Conservation (phyloP, 257 asterid species). For the Ilex asprella region DNA sequence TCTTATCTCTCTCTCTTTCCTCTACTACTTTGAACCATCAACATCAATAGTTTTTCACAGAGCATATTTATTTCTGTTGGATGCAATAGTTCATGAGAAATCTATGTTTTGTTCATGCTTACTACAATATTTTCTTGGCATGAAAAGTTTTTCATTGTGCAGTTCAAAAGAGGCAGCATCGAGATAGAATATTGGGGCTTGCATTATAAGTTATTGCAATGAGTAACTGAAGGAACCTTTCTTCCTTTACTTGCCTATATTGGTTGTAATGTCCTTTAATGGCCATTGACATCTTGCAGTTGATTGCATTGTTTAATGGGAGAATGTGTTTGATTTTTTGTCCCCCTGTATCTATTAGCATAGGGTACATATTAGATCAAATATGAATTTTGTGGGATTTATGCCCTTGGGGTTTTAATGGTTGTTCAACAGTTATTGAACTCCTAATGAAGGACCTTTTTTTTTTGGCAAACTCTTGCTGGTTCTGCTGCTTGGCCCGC, state of each 20-base stretch:
- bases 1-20: neutral
- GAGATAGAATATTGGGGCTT: conserved; percentile 32
- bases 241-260: conserved; percentile 19
- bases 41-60: neutral
- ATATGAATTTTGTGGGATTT: too few species aligned
- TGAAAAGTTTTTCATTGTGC: conserved; percentile 36
- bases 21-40: neutral
- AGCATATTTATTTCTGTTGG: neutral
- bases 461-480: too few species aligned
- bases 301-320: too few species aligned
- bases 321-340: too few species aligned
- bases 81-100: conserved; percentile 6
- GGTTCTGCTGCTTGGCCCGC: too few species aligned
- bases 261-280: conserved; percentile 1
- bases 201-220: conserved; percentile 28
- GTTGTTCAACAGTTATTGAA: too few species aligned
- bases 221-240: conserved; percentile 29
- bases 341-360: too few species aligned
- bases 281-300: too few species aligned
- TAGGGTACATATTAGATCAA: too few species aligned
- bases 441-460: too few species aligned
- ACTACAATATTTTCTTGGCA: conserved; percentile 20
- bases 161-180: conserved; percentile 32
- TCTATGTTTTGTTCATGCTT: conserved; percentile 17
- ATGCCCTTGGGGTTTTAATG: too few species aligned